Base-by-base conservation (phyloP, 2,329 filamentous ascomycete genomes). In the Fusarium denticulatum region DNA sequence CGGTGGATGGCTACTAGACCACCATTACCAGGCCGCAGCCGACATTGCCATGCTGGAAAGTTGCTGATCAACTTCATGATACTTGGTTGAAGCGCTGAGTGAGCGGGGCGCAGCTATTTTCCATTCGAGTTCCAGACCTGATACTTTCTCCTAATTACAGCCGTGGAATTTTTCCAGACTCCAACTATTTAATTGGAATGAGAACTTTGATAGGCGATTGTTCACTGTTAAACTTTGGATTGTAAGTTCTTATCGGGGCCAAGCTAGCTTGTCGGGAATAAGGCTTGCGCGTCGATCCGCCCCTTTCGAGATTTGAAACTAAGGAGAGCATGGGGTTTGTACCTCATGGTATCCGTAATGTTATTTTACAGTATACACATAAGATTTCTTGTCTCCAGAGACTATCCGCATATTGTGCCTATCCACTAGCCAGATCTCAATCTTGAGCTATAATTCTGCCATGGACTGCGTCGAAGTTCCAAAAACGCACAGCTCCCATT, bases 1-100 rank as follows among this genome's bases (percentile, higher is more conserved):
- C 42, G 47, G 57, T 55, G 60, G 47, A 57, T 71, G 70, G 64
- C 58, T 36, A 49, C 47, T 52, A 46, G 37, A 55, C 59, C 39
- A 68, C 55, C 47, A 57, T 57, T 52, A 42, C 55, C 60, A 69
- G 55, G 42, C 53, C 45, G 40, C 58, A 71, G 63, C 59, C 63
- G 71, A 71, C 39, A 74, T 73, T 74, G 59, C 56, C 46, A 43
- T 60, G 39, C 24, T 46, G 40, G 39, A 56, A 73, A 73, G 58
- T 74, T 68, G 45, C 71, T 73, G 71, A 74, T 73, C 62, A 73
- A 73, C 36, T 73, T 73, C 71, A 67, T 73, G 71, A 73, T 73
- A 40, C 62, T 60, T 49, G 53, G 32, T 24, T 42, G 47, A 72
- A 68, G 71, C 62, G 49, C 70, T 60, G 46, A 43, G 60, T 53